These are phyloP conservation scores for Hygrocybe coccinea DNA, from an alignment of 768 basidiomycete species.

Conservation along the genomic window DNA sequence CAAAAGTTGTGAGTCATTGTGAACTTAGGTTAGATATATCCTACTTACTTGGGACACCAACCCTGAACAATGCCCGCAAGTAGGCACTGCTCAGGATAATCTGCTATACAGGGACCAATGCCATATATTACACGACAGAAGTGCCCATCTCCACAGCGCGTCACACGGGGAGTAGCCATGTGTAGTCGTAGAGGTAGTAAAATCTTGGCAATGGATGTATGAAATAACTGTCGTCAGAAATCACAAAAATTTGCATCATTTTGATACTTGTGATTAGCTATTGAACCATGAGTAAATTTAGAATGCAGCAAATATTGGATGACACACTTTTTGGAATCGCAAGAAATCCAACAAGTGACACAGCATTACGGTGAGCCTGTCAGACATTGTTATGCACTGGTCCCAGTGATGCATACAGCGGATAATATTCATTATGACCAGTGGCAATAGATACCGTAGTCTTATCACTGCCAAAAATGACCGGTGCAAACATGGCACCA, in stretches of 20 bases:
- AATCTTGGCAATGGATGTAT: slow-evolving; percentile 23
- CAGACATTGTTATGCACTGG: slow-evolving; percentile 26
- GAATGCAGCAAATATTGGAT: background rate
- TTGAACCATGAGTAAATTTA: background rate
- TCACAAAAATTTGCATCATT: slow-evolving; percentile 18
- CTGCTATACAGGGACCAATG: slow-evolving; percentile 35
- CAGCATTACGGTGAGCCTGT: slow-evolving; percentile 26
- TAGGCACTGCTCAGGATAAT: slow-evolving; percentile 36
- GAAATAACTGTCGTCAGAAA: slow-evolving; percentile 30
- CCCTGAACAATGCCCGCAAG: slow-evolving; percentile 29
- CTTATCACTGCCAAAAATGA: too few species aligned
- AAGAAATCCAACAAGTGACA: slow-evolving; percentile 31
- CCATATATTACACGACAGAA: slow-evolving; percentile 26
- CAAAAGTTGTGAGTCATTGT: too few species aligned
- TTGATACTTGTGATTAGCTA: slow-evolving; percentile 1
- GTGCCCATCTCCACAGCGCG: slow-evolving; percentile 26
- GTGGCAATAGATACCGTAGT: too few species aligned
- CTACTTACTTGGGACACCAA: too few species aligned
- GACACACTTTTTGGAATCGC: slow-evolving; percentile 33
- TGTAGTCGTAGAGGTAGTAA: slow-evolving; percentile 15
- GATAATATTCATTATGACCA: too few species aligned
- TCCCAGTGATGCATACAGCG: too few species aligned
- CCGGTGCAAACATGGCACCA: too few species aligned
- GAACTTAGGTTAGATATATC: too few species aligned
- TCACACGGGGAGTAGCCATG: slow-evolving; percentile 25